Base-by-base conservation (phyloP, 2,329 filamentous ascomycete genomes). In the Colletotrichum noveboracense region DNA sequence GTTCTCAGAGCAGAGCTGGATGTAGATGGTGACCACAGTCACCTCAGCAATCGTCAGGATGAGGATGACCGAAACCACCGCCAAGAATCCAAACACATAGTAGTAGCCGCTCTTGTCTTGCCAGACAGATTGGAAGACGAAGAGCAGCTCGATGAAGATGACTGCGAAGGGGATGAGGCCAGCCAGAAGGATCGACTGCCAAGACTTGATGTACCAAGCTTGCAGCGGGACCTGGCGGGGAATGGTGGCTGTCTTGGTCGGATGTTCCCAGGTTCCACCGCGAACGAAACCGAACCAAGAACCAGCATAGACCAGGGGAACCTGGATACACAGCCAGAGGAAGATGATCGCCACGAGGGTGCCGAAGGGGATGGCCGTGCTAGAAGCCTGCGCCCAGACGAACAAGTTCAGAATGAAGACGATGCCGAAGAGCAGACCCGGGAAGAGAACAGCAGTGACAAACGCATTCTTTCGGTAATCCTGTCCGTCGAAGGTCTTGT, bases 61-160 rank as follows among this genome's bases (percentile, higher is more conserved):
- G 10, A 97, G 86, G 73, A 97, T 94, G 13, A 91, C 86, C 28
- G 89, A 93, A 12, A 97, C 93, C 18, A 95, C 92, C 9, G 93
- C 92, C 77, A 97, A 85, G 86, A 96, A 98, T 13, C 95, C 95
- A 82, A 97, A 98, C 26, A 97, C 93, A 84, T 98, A 98, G 85
- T 98, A 98, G 84, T 96, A 97, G 8, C 94, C 95, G 81, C 92
- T 95, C 87, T 97, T 97, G 85, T 97, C 95, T 83, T 96, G 94
- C 94, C 95, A 97, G 38, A 97, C 84, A 65, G 94, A 96, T 85
- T 95, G 94, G 85, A 97, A 97, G 66, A 97, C 93, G 82, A 96
- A 97, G 56, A 96, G 88, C 16, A 97, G 89, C 85, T 97, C 95
- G 80, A 97, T 95, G 83, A 96, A 97, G 79, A 97, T 93, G 71